Percentiles rank a stretch among this genome's conserved stretches.
phyloP scores from a whole-genome alignment of 495 filamentous ascomycete species.

The Aspergillus leporis region DNA sequence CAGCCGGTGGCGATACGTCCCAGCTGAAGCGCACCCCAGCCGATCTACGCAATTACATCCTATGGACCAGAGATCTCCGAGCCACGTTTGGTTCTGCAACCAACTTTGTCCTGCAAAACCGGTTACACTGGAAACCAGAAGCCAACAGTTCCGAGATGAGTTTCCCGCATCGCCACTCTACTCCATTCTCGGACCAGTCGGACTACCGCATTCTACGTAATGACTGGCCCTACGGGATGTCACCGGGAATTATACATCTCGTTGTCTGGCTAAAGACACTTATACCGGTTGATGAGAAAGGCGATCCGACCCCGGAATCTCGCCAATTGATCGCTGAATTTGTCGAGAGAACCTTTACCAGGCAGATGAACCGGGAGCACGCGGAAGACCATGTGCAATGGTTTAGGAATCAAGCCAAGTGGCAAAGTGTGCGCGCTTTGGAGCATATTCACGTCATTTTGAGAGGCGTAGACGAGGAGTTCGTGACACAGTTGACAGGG shows the following conservation, averaged over 20 bases:
- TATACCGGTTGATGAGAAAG: background rate
- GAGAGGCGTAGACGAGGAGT: slow-evolving; percentile 2
- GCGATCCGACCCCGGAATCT: background rate
- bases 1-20: slow-evolving; percentile 4
- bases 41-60: slow-evolving; percentile 11
- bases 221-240: slow-evolving; percentile 9
- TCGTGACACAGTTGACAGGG: background rate
- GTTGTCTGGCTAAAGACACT: slow-evolving; percentile 2
- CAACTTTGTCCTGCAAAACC: slow-evolving; percentile 2
- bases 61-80: slow-evolving; percentile 1
- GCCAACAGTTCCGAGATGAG: background rate
- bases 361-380: background rate
- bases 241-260: background rate
- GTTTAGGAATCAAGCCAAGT: slow-evolving; percentile 3
- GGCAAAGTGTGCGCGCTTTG: slow-evolving; percentile 8
- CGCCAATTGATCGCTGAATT: background rate
- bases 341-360: background rate
- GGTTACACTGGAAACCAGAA: background rate
- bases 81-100: slow-evolving; percentile 6
- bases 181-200: background rate
- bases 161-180: background rate
- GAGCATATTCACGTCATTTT: slow-evolving; percentile 9
- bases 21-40: background rate
- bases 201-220: slow-evolving; percentile 11
- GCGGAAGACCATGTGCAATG: background rate